These are phyloP conservation scores for Eremothecium sinecaudum DNA, from an alignment of 1,139 yeast species.

Conservation along the genomic window DNA sequence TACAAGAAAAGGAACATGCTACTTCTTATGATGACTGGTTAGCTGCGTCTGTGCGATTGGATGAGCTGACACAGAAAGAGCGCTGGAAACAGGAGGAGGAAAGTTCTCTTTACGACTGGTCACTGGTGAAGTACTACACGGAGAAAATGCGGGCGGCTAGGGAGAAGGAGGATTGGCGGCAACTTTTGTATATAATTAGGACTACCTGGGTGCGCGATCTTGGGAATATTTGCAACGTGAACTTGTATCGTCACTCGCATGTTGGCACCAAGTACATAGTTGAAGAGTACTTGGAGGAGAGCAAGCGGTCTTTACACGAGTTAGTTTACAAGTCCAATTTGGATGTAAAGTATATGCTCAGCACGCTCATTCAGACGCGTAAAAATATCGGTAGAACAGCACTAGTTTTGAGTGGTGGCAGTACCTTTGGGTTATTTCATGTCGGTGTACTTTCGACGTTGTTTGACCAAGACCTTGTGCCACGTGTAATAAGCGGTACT, in stretches of 20 bases:
- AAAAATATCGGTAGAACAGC: slow-evolving; percentile 93
- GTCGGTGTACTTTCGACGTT: slow-evolving; percentile 83
- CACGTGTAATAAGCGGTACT: slow-evolving; percentile 87
- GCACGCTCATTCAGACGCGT: slow-evolving; percentile 77
- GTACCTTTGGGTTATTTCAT: slow-evolving; percentile 86
- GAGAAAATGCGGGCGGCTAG: slow-evolving; percentile 57
- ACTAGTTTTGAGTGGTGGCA: slow-evolving; percentile 86
- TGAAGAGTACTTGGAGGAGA: slow-evolving; percentile 75
- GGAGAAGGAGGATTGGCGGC: slow-evolving; percentile 44
- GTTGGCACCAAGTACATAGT: slow-evolving; percentile 80
- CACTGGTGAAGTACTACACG: slow-evolving; percentile 46
- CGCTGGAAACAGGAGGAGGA: slow-evolving; percentile 60
- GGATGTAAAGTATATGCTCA: slow-evolving; percentile 61
- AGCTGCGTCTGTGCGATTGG: slow-evolving; percentile 52
- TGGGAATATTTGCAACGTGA: slow-evolving; percentile 80
- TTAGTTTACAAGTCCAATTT: slow-evolving; percentile 36
- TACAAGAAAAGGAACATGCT: slow-evolving; percentile 48
- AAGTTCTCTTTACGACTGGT: slow-evolving; percentile 62
- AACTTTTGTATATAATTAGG: slow-evolving; percentile 61
- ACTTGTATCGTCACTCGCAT: slow-evolving; percentile 65
- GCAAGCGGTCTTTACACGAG: slow-evolving; percentile 51
- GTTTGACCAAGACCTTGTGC: slow-evolving; percentile 63
- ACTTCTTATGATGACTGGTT: slow-evolving; percentile 66
- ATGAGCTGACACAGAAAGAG: slow-evolving; percentile 47
- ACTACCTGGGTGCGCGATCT: slow-evolving; percentile 80